A percentile compares a stretch with the other conserved stretches of the same genome.
Conservation (phyloP, 352 stramenopile genomes). For the Phytophthora sansomeana region DNA sequence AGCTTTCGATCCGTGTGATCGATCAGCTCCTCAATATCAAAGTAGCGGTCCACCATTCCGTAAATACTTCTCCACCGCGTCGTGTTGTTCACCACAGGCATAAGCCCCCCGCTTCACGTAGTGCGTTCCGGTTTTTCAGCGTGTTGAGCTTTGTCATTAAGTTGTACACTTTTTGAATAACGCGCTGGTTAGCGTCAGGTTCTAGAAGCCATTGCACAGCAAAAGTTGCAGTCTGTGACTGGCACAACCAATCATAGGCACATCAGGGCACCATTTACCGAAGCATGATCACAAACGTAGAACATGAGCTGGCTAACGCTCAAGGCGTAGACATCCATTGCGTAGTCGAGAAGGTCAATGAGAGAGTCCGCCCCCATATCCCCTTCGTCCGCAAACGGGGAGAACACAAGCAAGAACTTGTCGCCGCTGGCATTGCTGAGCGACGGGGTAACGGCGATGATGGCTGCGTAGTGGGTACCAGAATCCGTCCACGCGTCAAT, state of each 20-base stretch:
- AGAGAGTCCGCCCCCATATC: not conserved
- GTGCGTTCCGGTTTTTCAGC: not conserved
- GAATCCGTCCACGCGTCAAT: slow-evolving; percentile 5
- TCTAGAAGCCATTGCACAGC: not conserved
- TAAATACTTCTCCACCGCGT: not conserved
- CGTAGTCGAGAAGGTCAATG: not conserved
- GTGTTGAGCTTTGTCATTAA: not conserved
- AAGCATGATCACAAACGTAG: not conserved
- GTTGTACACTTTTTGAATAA: not conserved
- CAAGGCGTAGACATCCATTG: not conserved
- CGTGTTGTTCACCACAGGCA: not conserved
- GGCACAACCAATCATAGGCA: not conserved
- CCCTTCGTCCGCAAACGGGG: not conserved
- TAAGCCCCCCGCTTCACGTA: not conserved
- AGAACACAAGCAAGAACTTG: slow-evolving; percentile 4
- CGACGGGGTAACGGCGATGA: slow-evolving; percentile 5
- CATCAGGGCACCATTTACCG: not conserved
- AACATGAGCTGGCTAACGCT: not conserved
- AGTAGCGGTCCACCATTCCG: not conserved
- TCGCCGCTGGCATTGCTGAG: not conserved
- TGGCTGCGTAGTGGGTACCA: not conserved
- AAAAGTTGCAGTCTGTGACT: not conserved
- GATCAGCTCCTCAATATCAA: not conserved
- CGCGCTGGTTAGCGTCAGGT: not conserved
- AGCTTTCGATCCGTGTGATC: not conserved